Conservation (phyloP, 352 stramenopile species). For the Pythium oligandrum region DNA sequence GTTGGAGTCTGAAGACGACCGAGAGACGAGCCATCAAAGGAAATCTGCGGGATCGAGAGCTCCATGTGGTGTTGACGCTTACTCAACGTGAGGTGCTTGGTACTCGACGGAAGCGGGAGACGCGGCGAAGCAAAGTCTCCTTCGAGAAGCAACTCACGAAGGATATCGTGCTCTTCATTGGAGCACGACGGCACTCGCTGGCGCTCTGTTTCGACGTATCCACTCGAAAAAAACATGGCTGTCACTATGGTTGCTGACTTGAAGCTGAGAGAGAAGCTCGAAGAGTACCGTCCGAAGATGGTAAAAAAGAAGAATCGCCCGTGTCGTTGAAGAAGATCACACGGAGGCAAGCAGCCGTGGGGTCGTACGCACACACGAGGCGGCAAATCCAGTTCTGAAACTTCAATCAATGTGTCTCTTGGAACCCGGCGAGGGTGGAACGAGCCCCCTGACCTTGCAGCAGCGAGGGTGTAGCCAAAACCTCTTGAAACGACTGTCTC, state of each 20-base stretch:
- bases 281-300: too few species aligned
- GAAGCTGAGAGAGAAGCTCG: too few species aligned
- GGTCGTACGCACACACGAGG: neutral
- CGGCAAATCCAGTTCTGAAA: slow-evolving; percentile 23
- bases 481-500: slow-evolving; percentile 14
- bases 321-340: too few species aligned
- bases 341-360: too few species aligned
- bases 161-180: slow-evolving; percentile 67
- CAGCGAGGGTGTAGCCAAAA: slow-evolving; percentile 1
- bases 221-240: slow-evolving; percentile 68
- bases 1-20: slow-evolving; percentile 42
- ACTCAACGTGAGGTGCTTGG: slow-evolving; percentile 30
- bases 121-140: slow-evolving; percentile 63
- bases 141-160: slow-evolving; percentile 70
- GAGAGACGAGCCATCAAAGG: slow-evolving; percentile 59
- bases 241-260: neutral
- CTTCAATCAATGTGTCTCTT: slow-evolving; percentile 13
- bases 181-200: slow-evolving; percentile 29
- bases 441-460: too few species aligned
- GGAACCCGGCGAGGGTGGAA: too few species aligned
- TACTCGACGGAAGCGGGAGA: slow-evolving; percentile 38
- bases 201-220: slow-evolving; percentile 63
- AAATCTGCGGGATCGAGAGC: slow-evolving; percentile 67
- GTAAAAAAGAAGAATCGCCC: too few species aligned
- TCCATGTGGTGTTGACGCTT: slow-evolving; percentile 61